Conservation (phyloP, 2,329 filamentous ascomycete species). For the Colletotrichum tabaci region DNA sequence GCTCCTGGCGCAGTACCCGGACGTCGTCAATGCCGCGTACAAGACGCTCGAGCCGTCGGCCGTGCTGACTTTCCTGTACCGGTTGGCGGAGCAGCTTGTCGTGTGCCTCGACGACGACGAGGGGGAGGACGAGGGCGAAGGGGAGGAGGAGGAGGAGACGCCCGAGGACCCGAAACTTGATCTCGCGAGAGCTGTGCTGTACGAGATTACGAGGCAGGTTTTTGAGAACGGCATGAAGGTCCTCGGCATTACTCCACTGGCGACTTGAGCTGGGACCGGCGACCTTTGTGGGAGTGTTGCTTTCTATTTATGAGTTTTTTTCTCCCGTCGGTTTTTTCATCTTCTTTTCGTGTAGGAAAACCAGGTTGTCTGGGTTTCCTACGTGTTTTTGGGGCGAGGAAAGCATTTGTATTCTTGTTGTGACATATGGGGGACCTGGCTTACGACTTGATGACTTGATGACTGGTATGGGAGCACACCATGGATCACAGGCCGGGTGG, state of each 20-base stretch:
- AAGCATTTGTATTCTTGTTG: neutral
- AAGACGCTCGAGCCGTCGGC: constrained; percentile 78
- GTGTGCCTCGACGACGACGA: constrained; percentile 33
- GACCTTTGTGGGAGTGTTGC: neutral
- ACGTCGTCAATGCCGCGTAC: constrained; percentile 73
- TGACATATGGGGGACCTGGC: neutral
- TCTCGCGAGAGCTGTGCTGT: constrained; percentile 73
- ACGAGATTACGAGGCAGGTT: constrained; percentile 74
- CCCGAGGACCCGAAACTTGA: constrained; percentile 64
- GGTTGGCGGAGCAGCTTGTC: constrained; percentile 26
- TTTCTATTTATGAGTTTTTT: too few relatives aligned
- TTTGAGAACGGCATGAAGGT: constrained; percentile 77
- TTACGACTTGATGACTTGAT: constrained; percentile 28
- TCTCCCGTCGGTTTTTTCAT: too few relatives aligned
- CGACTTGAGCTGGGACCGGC: neutral
- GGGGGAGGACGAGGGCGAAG: constrained; percentile 5
- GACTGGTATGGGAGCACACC: constrained; percentile 5
- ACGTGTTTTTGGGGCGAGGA: neutral
- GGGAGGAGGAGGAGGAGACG: constrained; percentile 27
- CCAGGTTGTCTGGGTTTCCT: neutral
- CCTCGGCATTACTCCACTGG: constrained; percentile 58
- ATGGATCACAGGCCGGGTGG: neutral
- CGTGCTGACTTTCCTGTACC: constrained; percentile 72
- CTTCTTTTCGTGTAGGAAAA: too few relatives aligned
- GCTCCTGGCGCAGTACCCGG: constrained; percentile 75